Percentiles rank a stretch among this genome's conserved stretches.
Conservation (phyloP, 768 basidiomycete species). For the Amyloporia xantha region DNA sequence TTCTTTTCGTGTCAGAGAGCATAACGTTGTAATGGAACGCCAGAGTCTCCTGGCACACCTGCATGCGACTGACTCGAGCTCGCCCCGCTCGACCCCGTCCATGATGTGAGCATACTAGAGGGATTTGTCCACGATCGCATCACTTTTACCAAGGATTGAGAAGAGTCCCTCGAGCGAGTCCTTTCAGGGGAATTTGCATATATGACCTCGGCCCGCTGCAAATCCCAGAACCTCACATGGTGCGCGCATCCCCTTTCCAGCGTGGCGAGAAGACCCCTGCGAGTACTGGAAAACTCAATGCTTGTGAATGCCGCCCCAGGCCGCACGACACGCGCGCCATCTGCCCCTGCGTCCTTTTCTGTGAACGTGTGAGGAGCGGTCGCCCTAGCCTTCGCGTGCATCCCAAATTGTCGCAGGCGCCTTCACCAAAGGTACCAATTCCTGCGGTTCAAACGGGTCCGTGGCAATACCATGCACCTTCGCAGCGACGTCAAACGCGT, state of each 20-base stretch:
- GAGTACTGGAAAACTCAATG: constrained; percentile 65
- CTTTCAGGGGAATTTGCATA: constrained; percentile 35
- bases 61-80: constrained; percentile 9
- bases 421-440: constrained; percentile 68
- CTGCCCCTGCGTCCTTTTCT: constrained; percentile 68
- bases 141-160: constrained; percentile 25
- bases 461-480: constrained; percentile 69
- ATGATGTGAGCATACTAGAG: constrained; percentile 54
- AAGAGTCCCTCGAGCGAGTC: constrained; percentile 38
- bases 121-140: constrained; percentile 56
- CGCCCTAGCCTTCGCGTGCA: constrained; percentile 49
- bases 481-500: constrained; percentile 42
- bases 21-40: constrained; percentile 37
- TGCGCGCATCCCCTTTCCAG: constrained; percentile 60
- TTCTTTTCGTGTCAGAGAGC: constrained; percentile 61
- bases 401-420: constrained; percentile 75
- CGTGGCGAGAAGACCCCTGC: constrained; percentile 63
- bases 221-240: constrained; percentile 74
- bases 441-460: constrained; percentile 66
- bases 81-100: constrained; percentile 32
- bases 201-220: constrained; percentile 42
- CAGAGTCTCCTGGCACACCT: constrained; percentile 8
- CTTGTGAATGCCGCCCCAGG: constrained; percentile 25
- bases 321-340: constrained; percentile 47
- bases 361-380: constrained; percentile 68